Conservation (phyloP, 768 basidiomycete species). For the Naganishia onofrii region DNA sequence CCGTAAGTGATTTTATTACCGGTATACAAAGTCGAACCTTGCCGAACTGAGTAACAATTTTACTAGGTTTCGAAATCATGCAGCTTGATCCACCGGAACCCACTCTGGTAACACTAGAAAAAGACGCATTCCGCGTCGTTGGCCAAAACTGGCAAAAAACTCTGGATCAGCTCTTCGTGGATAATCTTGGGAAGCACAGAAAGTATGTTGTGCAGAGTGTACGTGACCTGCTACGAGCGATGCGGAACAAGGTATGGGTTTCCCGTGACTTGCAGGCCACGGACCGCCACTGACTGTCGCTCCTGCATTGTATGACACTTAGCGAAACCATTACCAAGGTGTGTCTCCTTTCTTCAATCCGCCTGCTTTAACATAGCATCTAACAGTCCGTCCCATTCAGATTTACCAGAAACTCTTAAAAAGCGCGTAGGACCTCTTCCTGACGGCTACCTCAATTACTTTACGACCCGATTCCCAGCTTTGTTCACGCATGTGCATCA, state of each 20-base stretch:
- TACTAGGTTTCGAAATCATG: conserved; percentile 83
- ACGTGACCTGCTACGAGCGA: conserved; percentile 84
- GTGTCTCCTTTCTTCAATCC: neutral
- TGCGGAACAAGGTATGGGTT: conserved; percentile 73
- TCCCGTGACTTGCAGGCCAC: neutral
- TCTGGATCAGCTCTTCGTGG: conserved; percentile 83
- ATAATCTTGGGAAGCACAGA: conserved; percentile 92
- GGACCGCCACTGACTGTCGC: neutral
- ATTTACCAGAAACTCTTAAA: conserved; percentile 86
- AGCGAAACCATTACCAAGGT: conserved; percentile 91
- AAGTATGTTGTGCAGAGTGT: conserved; percentile 92
- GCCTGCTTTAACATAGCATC: neutral
- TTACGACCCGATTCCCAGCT: conserved; percentile 84
- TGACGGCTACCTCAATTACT: conserved; percentile 85
- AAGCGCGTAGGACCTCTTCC: conserved; percentile 86
- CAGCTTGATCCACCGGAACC: conserved; percentile 82
- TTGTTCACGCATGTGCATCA: conserved; percentile 87
- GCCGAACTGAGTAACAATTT: neutral
- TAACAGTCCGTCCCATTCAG: conserved; percentile 45
- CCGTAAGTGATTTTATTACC: conserved; percentile 55
- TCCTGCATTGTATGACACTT: neutral
- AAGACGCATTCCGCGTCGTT: conserved; percentile 66
- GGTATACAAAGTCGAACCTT: neutral
- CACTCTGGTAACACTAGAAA: conserved; percentile 71
- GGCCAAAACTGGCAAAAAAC: conserved; percentile 85